Evolutionary conservation across 2,329 filamentous ascomycete genomes (phyloP), one percentile per base, ranked within the genome.

Genomic region (Shiraia sp.): DNA sequence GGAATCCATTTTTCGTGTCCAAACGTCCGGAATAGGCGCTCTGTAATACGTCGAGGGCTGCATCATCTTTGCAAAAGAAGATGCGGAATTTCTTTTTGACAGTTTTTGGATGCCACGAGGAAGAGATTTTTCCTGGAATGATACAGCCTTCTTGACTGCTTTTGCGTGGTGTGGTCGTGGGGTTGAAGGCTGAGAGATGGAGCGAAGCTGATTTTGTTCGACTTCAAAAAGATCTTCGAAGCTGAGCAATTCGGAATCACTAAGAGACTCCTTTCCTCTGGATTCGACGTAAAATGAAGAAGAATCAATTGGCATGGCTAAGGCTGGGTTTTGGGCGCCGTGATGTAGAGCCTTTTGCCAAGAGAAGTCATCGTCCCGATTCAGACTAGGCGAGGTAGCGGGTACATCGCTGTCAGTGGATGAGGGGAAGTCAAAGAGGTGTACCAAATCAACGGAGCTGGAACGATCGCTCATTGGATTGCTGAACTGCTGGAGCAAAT

Each of bases 271-370:
- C 33, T 64, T 67, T 26, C 57, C 61, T 33, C 51, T 49, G 37
- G 63, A 62, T 16, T 65, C 52, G 35, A 61, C 56, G 44, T 62
- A 66, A 33, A 63, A 52, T n/a, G 59, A 64, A 43, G 55, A 53
- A 38, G 55, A 60, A 53, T 47, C 51, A 16, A 39, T 41, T 17
- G 45, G 49, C 39, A 55, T 47, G 53, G 66, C 61, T 44, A 69
- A 68, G 51, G 71, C 68, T 59, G 74, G 69, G 60, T 77, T 77
- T 62, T 78, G 74, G 61, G 76, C 70, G 57, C 79, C 59, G 56
- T 72, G 72, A 65, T 73, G 75, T 47, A 76, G 63, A 57, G 77
- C 78, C 63, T 76, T 75, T 51, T 73, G 73, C 79, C 79, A 82
- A 62, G 77, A 72, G 58, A 76, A 73, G 42, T 74, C 67, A 47